phyloP scores from a whole-genome alignment of 257 asterid species.

The Henckelia pumila region DNA sequence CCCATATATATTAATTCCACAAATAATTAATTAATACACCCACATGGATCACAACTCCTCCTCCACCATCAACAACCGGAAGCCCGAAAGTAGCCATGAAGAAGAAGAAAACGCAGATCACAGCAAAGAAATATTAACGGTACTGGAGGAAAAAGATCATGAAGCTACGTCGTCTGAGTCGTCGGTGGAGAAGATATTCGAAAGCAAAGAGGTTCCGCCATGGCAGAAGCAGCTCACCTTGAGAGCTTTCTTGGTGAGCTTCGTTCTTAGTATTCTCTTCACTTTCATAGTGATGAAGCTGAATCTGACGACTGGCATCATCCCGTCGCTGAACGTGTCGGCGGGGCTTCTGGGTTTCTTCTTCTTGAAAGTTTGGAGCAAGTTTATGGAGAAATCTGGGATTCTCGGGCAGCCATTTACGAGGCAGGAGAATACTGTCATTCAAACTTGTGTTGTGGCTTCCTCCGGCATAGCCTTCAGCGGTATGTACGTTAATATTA shows the following conservation, averaged over 20 bases:
- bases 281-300: slow-evolving; percentile 93
- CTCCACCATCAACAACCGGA: background rate
- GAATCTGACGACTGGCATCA: slow-evolving; percentile 84
- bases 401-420: slow-evolving; percentile 76
- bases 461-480: slow-evolving; percentile 94
- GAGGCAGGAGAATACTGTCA: slow-evolving; percentile 86
- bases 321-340: slow-evolving; percentile 87
- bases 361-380: slow-evolving; percentile 81
- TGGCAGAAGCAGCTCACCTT: slow-evolving; percentile 82
- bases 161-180: no score
- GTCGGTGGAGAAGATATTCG: slow-evolving; percentile 69
- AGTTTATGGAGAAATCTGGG: slow-evolving; percentile 66
- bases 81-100: background rate
- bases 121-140: background rate
- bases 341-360: slow-evolving; percentile 94
- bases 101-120: background rate
- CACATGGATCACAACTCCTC: background rate
- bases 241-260: slow-evolving; percentile 72
- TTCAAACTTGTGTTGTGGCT: slow-evolving; percentile 97
- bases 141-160: background rate
- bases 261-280: slow-evolving; percentile 59
- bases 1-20: no score
- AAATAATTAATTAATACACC: background rate
- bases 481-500: slow-evolving; percentile 52
- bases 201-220: slow-evolving; percentile 70